phyloP scores from a whole-genome alignment of 164 flowering plant genomes.

The Tinospora cordifolia region DNA sequence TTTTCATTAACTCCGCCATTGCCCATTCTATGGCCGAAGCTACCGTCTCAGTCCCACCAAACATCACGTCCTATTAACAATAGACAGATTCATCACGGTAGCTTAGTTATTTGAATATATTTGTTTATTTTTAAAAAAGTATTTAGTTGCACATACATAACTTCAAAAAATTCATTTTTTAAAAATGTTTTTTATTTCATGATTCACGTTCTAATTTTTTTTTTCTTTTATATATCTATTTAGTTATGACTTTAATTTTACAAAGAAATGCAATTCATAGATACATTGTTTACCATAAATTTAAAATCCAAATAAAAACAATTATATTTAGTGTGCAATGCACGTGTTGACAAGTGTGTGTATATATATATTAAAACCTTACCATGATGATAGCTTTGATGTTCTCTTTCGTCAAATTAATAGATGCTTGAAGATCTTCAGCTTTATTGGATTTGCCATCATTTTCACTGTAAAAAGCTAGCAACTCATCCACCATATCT shows the following conservation, averaged over 20 bases:
- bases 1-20: slow-evolving; percentile 62
- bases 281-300: too few relatives aligned
- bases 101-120: background rate
- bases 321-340: background rate
- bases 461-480: slow-evolving; percentile 48
- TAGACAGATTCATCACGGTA: background rate
- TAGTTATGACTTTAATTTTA: too few relatives aligned
- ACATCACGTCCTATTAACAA: slow-evolving; percentile 67
- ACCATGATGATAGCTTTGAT: slow-evolving; percentile 92
- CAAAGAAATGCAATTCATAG: too few relatives aligned
- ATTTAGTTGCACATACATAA: too few relatives aligned
- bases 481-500: slow-evolving; percentile 75
- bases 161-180: too few relatives aligned
- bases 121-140: too few relatives aligned
- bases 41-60: slow-evolving; percentile 88
- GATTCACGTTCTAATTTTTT: too few relatives aligned
- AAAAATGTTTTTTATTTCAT: too few relatives aligned
- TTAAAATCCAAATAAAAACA: background rate
- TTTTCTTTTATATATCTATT: too few relatives aligned
- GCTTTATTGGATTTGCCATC: slow-evolving; percentile 20
- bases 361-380: slow-evolving; percentile 13
- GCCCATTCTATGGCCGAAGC: slow-evolving; percentile 91
- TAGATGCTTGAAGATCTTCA: slow-evolving; percentile 39
- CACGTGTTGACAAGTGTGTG: background rate
- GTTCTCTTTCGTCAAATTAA: slow-evolving; percentile 53